Evolutionary conservation across 1,284 basidiomycete species (phyloP).

Genomic region (Trichosporon sp.): DNA sequence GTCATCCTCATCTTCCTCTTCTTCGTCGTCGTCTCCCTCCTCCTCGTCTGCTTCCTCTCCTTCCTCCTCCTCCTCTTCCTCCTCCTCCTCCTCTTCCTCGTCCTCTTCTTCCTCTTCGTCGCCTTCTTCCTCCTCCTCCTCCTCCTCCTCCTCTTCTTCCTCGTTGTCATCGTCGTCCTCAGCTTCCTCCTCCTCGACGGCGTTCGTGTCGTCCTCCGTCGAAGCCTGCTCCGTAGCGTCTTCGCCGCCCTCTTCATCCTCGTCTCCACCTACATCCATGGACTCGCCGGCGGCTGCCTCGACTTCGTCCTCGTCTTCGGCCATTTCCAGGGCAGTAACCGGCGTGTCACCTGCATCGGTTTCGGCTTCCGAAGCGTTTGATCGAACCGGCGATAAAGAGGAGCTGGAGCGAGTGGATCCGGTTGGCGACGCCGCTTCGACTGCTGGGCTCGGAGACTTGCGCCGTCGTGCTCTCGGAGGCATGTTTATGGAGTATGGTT

Average conservation of each 20-base stretch:
- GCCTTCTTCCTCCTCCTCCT: slow-evolving; percentile 32
- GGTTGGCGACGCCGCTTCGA: slow-evolving; percentile 14
- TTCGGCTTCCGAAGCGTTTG: slow-evolving; percentile 20
- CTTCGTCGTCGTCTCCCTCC: slow-evolving; percentile 27
- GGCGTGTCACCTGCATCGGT: slow-evolving; percentile 22
- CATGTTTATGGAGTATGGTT: slow-evolving; percentile 16
- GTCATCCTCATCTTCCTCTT: slow-evolving; percentile 29
- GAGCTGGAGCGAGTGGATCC: slow-evolving; percentile 27
- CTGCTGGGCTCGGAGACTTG: slow-evolving; percentile 27
- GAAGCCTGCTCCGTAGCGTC: slow-evolving; percentile 2
- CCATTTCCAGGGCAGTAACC: slow-evolving; percentile 25
- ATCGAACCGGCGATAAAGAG: slow-evolving; percentile 28
- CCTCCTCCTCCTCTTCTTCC: slow-evolving; percentile 30
- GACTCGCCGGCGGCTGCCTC: slow-evolving; percentile 23
- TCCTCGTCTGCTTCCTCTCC: slow-evolving; percentile 30
- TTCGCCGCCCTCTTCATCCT: slow-evolving; percentile 27
- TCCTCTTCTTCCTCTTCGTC: slow-evolving; percentile 28
- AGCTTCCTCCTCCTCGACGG: slow-evolving; percentile 27
- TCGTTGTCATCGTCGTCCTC: slow-evolving; percentile 35
- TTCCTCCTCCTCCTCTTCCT: slow-evolving; percentile 21
- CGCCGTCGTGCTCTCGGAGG: slow-evolving; percentile 17
- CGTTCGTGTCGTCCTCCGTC: slow-evolving; percentile 20
- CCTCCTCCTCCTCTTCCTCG: slow-evolving; percentile 23
- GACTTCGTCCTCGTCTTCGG: slow-evolving; percentile 29
- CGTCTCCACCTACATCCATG: slow-evolving; percentile 28